Percentiles rank a stretch among this genome's conserved stretches.
Conservation (phyloP, 306 rosid species). For the Lithocarpus polystachyus region DNA sequence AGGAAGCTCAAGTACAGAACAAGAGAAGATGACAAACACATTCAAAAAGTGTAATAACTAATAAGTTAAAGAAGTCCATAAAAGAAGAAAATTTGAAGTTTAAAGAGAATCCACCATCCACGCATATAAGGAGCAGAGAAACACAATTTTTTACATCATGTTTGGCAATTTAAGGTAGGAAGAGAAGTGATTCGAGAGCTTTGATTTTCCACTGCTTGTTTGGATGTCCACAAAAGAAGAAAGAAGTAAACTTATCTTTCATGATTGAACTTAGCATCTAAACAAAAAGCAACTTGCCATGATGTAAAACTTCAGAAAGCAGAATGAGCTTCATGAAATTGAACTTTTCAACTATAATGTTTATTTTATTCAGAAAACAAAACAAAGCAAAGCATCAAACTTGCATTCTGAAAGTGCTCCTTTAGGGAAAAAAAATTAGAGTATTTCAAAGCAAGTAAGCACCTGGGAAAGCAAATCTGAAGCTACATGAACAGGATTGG, state of each 20-base stretch:
- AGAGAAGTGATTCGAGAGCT: background rate
- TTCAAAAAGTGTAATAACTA: background rate
- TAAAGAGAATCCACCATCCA: background rate
- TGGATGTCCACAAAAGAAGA: background rate
- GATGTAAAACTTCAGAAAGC: background rate
- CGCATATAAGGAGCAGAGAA: background rate
- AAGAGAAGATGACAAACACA: background rate
- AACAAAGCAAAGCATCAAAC: background rate
- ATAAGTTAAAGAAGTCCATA: background rate
- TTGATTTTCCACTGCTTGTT: background rate
- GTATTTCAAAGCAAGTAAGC: slow-evolving; percentile 1
- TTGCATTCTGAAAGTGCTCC: slow-evolving; percentile 9
- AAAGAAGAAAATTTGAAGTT: background rate
- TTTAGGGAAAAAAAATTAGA: background rate
- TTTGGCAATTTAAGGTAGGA: background rate
- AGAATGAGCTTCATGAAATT: background rate
- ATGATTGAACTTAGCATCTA: background rate
- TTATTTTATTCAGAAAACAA: background rate
- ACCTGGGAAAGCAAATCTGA: slow-evolving; percentile 99
- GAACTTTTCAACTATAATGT: background rate
- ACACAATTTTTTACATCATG: background rate
- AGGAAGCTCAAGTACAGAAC: background rate
- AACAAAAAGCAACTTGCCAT: background rate
- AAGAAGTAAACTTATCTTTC: background rate
- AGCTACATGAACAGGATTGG: slow-evolving; percentile 85